phyloP scores from a whole-genome alignment of 2,329 filamentous ascomycete genomes.

The Aureobasidium musti region DNA sequence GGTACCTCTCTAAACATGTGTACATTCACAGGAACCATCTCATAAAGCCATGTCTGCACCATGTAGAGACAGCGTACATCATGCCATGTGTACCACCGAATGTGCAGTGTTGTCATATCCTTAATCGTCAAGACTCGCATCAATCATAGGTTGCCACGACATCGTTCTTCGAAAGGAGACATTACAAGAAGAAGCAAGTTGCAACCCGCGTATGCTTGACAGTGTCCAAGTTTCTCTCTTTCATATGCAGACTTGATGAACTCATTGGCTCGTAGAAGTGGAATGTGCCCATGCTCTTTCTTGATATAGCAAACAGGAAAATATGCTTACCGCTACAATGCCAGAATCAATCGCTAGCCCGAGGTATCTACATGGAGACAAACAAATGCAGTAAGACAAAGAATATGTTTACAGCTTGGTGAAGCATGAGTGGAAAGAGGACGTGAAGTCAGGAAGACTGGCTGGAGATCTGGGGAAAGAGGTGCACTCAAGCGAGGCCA shows the following conservation, averaged over 20 bases:
- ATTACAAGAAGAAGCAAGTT: neutral
- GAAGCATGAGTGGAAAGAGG: neutral
- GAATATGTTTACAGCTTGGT: neutral
- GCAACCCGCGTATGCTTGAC: neutral
- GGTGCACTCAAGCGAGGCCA: neutral
- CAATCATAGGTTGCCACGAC: neutral
- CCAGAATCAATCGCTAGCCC: too few species aligned
- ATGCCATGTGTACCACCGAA: neutral
- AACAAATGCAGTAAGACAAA: neutral
- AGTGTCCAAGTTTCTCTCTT: neutral
- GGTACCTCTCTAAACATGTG: neutral
- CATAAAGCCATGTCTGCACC: neutral
- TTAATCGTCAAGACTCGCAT: neutral
- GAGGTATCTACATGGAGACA: neutral
- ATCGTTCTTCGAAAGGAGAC: too few species aligned
- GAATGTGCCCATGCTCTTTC: neutral
- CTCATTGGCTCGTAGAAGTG: neutral
- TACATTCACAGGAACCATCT: neutral
- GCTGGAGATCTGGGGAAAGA: conserved; percentile 8
- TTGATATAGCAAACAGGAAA: neutral
- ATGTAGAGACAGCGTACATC: neutral
- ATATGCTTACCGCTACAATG: neutral
- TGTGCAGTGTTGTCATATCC: neutral
- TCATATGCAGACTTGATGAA: neutral
- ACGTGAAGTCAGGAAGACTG: conserved; percentile 5